Base-by-base conservation (phyloP, 371 early-diverging fungal species). In the Lichtheimia hyalospora region DNA sequence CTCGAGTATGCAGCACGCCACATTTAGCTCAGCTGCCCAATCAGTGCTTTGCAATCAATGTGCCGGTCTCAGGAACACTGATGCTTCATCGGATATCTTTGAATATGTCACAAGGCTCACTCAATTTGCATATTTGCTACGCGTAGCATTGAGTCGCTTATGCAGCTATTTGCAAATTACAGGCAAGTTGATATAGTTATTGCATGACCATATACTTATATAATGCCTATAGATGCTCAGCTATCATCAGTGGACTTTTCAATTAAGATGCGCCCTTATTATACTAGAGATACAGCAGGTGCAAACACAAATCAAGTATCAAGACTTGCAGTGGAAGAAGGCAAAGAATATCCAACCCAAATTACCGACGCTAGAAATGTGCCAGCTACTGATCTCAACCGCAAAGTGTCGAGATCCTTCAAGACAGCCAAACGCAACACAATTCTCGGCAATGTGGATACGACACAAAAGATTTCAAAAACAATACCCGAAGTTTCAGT, bases 41-140 rank as follows among this genome's bases (percentile, higher is more conserved):
- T 71, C 81, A 41, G 18, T 72, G 24, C 52, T 90, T 78, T 80
- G 83, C 70, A 52, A 63, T 49, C 52, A 52, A 66, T 62, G 82
- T 64, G 18, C 84, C 61, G 66, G 73, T 39, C 53, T 53, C 13
- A 42, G 52, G 12, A 51, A 61, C 53, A 49, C 53, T 16, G 59
- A 54, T 71, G 46, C 69, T 67, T 18, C 79, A 64, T 63, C 58
- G 81, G 39, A 63, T 14, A 34, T 34, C 10, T 73, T 74, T 51
- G 60, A 85, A 62, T 79, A 83, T 61, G 88, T 95, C 4, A 86
- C 96, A n/a, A 89, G 91, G 64, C 81, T 97, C 13, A 85, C 93
- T 57, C 95, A 96, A 69, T 97, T 93, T 63, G 88, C 92, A 13
- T 96, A 93, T 63, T 69, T 96, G 42, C 79, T 96, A 65, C 80